Conservation (phyloP, 257 asterid species). For the Petunia axillaris region DNA sequence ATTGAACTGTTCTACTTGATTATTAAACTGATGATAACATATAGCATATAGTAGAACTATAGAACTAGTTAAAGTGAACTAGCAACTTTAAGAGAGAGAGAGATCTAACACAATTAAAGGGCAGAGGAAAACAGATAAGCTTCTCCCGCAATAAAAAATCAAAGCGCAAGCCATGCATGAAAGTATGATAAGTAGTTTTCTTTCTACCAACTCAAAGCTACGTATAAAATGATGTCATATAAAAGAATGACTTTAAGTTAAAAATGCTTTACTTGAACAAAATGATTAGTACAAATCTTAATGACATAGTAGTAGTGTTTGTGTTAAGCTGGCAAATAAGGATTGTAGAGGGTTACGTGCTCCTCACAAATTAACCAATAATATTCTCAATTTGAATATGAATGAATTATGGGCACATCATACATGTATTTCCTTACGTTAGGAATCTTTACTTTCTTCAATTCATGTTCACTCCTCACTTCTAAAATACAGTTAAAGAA, state of each 20-base stretch:
- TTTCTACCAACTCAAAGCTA: constrained; percentile 13
- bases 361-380: constrained; percentile 19
- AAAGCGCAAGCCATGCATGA: neutral
- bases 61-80: no score
- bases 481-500: neutral
- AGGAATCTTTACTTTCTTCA: constrained; percentile 30
- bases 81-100: no score
- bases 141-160: neutral
- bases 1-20: no score
- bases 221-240: constrained; percentile 12
- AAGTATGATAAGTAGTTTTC: constrained; percentile 1
- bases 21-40: no score
- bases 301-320: no score
- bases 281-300: neutral
- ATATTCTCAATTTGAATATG: neutral
- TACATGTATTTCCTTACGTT: constrained; percentile 21
- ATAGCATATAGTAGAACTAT: no score
- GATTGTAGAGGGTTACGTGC: constrained; percentile 18
- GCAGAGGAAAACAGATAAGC: neutral
- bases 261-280: constrained; percentile 18
- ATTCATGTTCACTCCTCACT: constrained; percentile 19
- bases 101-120: no score
- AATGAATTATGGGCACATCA: neutral
- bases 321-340: no score
- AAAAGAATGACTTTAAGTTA: constrained; percentile 8